phyloP scores from a whole-genome alignment of 257 asterid species.

The Rubia yunnanensis region DNA sequence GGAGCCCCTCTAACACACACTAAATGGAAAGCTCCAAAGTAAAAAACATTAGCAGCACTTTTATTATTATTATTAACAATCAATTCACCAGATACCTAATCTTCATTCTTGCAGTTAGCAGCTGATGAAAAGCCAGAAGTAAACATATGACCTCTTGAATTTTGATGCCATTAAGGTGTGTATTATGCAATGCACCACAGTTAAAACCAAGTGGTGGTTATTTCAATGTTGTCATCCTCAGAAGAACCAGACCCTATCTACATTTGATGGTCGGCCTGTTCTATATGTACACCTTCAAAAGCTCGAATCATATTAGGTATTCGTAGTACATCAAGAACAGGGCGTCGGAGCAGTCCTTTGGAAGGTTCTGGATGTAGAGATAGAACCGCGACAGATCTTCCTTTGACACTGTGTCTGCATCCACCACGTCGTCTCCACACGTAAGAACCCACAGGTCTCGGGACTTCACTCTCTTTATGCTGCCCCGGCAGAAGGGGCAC shows the following conservation, averaged over 20 bases:
- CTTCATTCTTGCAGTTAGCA: neutral
- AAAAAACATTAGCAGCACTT: neutral
- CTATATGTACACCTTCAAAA: slow-evolving; percentile 29
- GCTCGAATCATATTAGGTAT: slow-evolving; percentile 42
- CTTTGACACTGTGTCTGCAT: slow-evolving; percentile 40
- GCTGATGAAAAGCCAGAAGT: neutral
- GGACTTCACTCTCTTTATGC: slow-evolving; percentile 57
- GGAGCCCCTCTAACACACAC: too few species aligned
- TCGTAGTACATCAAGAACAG: slow-evolving; percentile 71
- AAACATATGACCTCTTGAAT: slow-evolving; percentile 6
- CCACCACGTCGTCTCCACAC: slow-evolving; percentile 59
- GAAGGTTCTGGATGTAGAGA: slow-evolving; percentile 55
- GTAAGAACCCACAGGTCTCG: slow-evolving; percentile 86
- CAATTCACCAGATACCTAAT: neutral
- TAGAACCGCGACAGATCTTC: slow-evolving; percentile 64
- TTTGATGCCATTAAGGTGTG: slow-evolving; percentile 7
- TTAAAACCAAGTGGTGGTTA: slow-evolving; percentile 26
- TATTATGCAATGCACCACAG: slow-evolving; percentile 18
- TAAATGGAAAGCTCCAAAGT: too few species aligned
- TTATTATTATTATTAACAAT: neutral
- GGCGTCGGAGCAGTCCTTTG: slow-evolving; percentile 72
- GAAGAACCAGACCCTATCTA: slow-evolving; percentile 44
- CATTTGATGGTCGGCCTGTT: slow-evolving; percentile 44
- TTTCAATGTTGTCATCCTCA: slow-evolving; percentile 19
- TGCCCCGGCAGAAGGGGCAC: slow-evolving; percentile 89